A percentile compares a stretch with the other conserved stretches of the same genome.
phyloP scores from a whole-genome alignment of 1,284 basidiomycete genomes.

The Marasmius sp. region DNA sequence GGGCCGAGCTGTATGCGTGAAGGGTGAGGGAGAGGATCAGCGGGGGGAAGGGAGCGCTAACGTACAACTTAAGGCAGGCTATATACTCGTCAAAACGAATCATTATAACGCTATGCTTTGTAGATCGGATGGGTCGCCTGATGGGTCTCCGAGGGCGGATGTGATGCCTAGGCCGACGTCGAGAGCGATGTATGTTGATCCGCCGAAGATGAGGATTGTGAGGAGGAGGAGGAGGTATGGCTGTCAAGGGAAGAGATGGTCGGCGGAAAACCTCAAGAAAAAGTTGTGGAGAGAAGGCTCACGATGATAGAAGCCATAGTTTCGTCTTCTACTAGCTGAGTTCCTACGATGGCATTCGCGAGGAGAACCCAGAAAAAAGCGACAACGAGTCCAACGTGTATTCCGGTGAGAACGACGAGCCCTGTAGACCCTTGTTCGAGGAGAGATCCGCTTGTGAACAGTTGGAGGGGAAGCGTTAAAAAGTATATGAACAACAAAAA shows the following conservation, averaged over 20 bases:
- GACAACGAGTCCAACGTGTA: constrained; percentile 71
- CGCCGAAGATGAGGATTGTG: constrained; percentile 60
- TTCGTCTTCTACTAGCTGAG: constrained; percentile 83
- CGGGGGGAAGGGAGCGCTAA: no score
- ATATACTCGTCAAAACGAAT: constrained; percentile 81
- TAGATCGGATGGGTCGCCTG: constrained; percentile 51
- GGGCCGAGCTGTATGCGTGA: constrained; percentile 57
- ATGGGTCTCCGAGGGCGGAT: constrained; percentile 53
- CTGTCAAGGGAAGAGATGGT: constrained; percentile 33
- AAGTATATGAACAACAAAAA: constrained; percentile 67
- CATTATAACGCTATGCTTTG: constrained; percentile 64
- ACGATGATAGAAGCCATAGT: constrained; percentile 71
- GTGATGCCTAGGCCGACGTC: constrained; percentile 74
- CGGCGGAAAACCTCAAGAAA: neutral
- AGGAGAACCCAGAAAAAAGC: constrained; percentile 78
- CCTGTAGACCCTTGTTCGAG: constrained; percentile 71
- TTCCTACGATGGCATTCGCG: constrained; percentile 77
- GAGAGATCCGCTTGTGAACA: constrained; percentile 76
- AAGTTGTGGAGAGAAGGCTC: no score
- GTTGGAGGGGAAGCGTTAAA: constrained; percentile 74
- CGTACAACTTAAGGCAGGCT: no score
- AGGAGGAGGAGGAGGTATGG: constrained; percentile 68
- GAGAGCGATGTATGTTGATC: constrained; percentile 76
- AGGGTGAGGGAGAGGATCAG: neutral
- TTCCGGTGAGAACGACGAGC: constrained; percentile 70